Conservation (phyloP, 2,329 filamentous ascomycete genomes). For the Fusarium illudens region DNA sequence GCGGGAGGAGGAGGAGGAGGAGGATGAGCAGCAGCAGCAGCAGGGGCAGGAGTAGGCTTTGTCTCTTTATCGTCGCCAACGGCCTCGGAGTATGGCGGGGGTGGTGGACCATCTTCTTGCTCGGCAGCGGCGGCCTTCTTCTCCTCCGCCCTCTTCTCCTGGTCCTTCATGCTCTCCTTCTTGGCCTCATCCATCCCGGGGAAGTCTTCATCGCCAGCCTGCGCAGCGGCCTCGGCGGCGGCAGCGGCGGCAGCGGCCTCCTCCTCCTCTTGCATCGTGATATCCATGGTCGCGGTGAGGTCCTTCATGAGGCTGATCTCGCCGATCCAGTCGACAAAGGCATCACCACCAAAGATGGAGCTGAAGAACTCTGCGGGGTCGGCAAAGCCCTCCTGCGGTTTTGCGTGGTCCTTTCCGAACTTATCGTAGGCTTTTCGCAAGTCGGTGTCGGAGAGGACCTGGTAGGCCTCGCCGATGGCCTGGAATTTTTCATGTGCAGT, state of each 20-base stretch:
- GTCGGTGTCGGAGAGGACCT: slow-evolving; percentile 86
- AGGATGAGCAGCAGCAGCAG: slow-evolving; percentile 1
- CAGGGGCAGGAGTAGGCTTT: slow-evolving; percentile 29
- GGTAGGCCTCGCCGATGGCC: slow-evolving; percentile 77
- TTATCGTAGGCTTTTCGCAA: slow-evolving; percentile 95
- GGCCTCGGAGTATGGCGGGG: slow-evolving; percentile 50
- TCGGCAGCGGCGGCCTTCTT: slow-evolving; percentile 39
- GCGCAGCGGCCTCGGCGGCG: slow-evolving; percentile 59
- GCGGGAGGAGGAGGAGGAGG: too few relatives aligned
- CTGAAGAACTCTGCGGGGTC: slow-evolving; percentile 98
- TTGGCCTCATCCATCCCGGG: slow-evolving; percentile 66
- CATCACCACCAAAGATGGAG: slow-evolving; percentile 97
- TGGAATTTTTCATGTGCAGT: slow-evolving; percentile 95
- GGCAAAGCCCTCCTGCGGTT: slow-evolving; percentile 90
- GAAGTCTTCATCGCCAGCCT: slow-evolving; percentile 63
- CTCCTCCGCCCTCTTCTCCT: slow-evolving; percentile 40
- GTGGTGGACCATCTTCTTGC: slow-evolving; percentile 41
- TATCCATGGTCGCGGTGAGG: slow-evolving; percentile 97
- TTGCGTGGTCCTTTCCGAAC: slow-evolving; percentile 93
- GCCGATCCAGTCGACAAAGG: slow-evolving; percentile 95
- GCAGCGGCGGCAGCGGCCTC: slow-evolving; percentile 63
- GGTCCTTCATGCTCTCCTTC: slow-evolving; percentile 61
- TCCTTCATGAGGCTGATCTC: slow-evolving; percentile 99
- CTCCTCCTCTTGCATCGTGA: slow-evolving; percentile 85
- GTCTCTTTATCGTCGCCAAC: slow-evolving; percentile 51